Evolutionary conservation across 2,329 filamentous ascomycete genomes (phyloP).

Genomic region (Aureobasidium sp.): DNA sequence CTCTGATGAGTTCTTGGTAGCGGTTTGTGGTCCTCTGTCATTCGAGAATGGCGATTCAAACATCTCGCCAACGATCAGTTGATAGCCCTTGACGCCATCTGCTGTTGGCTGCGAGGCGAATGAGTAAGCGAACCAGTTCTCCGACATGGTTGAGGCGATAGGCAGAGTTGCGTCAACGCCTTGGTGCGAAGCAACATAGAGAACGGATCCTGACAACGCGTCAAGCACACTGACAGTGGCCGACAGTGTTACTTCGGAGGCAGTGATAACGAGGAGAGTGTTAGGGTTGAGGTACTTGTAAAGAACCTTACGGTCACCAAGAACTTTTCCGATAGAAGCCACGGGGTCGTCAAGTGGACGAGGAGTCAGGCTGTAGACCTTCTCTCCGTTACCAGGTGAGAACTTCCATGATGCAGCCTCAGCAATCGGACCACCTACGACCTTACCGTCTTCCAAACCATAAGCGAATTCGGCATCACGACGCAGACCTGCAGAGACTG

Average conservation of each 20-base stretch:
- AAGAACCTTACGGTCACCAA: constrained; percentile 83
- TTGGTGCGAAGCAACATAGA: constrained; percentile 61
- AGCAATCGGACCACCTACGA: constrained; percentile 19
- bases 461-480: constrained; percentile 17
- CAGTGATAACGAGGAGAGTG: constrained; percentile 63
- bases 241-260: constrained; percentile 48
- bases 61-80: constrained; percentile 76
- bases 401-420: constrained; percentile 57
- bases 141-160: constrained; percentile 69
- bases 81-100: constrained; percentile 66
- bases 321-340: constrained; percentile 87
- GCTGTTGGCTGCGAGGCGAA: constrained; percentile 49
- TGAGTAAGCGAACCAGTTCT: constrained; percentile 93
- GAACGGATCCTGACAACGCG: constrained; percentile 70
- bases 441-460: constrained; percentile 19
- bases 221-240: constrained; percentile 75
- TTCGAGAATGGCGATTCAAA: constrained; percentile 80
- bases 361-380: constrained; percentile 58
- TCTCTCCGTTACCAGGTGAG: constrained; percentile 54
- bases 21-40: constrained; percentile 70
- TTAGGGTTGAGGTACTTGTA: constrained; percentile 98
- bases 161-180: constrained; percentile 66
- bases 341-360: constrained; percentile 73
- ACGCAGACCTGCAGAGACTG: background rate
- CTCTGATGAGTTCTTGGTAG: constrained; percentile 64